A percentile compares a stretch with the other conserved stretches of the same genome.
Evolutionary conservation across 2,329 filamentous ascomycete species (phyloP).

Genomic region (Diaporthe nobilis): DNA sequence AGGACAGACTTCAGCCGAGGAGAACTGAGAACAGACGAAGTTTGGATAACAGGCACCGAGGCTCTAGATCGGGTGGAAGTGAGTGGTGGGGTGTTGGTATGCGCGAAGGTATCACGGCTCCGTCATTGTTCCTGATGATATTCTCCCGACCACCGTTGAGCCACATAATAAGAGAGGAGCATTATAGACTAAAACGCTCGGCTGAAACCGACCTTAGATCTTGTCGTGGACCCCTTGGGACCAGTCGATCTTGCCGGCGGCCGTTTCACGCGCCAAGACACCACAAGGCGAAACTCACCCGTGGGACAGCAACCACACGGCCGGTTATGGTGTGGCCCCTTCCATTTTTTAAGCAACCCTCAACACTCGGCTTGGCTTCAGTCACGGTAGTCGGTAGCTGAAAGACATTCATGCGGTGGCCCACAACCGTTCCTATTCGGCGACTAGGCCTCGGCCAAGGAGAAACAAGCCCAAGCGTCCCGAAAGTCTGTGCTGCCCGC

Average conservation of each 20-base stretch:
- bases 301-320: background rate
- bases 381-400: background rate
- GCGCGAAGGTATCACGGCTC: background rate
- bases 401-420: background rate
- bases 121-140: background rate
- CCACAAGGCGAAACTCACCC: background rate
- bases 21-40: constrained; percentile 1
- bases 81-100: background rate
- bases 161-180: background rate
- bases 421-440: constrained; percentile 4
- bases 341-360: background rate
- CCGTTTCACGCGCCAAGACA: background rate
- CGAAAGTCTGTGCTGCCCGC: background rate
- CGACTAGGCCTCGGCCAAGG: background rate
- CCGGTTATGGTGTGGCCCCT: background rate
- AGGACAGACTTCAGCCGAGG: background rate
- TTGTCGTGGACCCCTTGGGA: constrained; percentile 1
- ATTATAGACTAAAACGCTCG: background rate
- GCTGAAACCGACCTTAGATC: background rate
- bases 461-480: constrained; percentile 19
- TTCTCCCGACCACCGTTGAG: background rate
- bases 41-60: background rate
- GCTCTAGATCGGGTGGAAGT: background rate
- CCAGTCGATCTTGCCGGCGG: constrained; percentile 9
- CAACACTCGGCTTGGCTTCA: background rate